These are phyloP conservation scores for Hydnum rufescens DNA, from an alignment of 768 basidiomycete genomes.

Conservation along the genomic window DNA sequence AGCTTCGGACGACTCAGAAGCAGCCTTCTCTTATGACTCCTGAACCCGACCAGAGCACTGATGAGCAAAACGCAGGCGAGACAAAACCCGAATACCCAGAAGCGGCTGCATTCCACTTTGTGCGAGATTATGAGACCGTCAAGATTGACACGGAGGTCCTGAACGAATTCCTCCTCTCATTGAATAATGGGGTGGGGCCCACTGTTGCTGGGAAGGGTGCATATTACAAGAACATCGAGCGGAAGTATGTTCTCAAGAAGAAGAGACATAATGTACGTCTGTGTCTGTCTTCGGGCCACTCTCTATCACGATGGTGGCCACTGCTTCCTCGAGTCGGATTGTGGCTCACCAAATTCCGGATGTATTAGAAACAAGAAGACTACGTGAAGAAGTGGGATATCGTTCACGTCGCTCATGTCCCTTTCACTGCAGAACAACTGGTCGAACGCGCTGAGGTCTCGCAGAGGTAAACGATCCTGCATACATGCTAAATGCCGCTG, in stretches of 20 bases:
- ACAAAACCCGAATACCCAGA: not conserved
- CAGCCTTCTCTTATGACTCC: conserved; percentile 11
- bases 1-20: conserved; percentile 22
- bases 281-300: not conserved
- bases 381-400: conserved; percentile 71
- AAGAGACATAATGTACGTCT: conserved; percentile 52
- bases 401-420: conserved; percentile 48
- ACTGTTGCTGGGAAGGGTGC: conserved; percentile 33
- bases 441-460: conserved; percentile 61
- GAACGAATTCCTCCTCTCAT: conserved; percentile 61
- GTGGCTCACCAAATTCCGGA: too few relatives aligned
- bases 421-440: conserved; percentile 53
- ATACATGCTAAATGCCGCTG: not conserved
- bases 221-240: conserved; percentile 76
- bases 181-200: conserved; percentile 36
- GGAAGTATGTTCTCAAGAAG: conserved; percentile 75
- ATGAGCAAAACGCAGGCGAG: conserved; percentile 11
- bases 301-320: not conserved
- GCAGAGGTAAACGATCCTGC: conserved; percentile 55
- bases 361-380: conserved; percentile 37
- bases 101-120: conserved; percentile 39
- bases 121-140: conserved; percentile 73
- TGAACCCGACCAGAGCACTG: conserved; percentile 28
- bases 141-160: conserved; percentile 74
- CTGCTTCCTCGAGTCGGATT: not conserved